Evolutionary conservation across 1,139 yeast genomes (phyloP).

Genomic region (Candida dubliniensis): DNA sequence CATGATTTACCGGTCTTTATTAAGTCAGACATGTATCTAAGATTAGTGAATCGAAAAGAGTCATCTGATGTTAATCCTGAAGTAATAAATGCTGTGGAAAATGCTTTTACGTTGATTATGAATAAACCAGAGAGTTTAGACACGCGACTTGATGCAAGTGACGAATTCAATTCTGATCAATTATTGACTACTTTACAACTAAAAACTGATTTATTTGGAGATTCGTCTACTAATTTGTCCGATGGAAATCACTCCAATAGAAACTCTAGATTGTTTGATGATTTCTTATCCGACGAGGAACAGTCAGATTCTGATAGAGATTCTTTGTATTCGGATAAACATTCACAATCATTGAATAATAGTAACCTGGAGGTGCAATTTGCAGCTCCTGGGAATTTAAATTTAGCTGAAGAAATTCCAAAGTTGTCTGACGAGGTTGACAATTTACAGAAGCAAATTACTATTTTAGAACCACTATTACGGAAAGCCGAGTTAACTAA

Average conservation of each 20-base stretch:
- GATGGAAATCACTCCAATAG: conserved; percentile 18
- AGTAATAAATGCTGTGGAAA: conserved; percentile 66
- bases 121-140: conserved; percentile 15
- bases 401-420: conserved; percentile 65
- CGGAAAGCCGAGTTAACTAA: conserved; percentile 82
- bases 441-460: conserved; percentile 59
- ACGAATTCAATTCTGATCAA: conserved; percentile 1
- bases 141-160: conserved; percentile 3
- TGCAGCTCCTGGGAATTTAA: conserved; percentile 71
- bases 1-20: conserved; percentile 60
- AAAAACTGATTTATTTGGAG: conserved; percentile 42
- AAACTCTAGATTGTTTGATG: conserved; percentile 34
- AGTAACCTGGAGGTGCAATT: conserved; percentile 19
- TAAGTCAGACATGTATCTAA: conserved; percentile 20
- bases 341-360: conserved; percentile 1
- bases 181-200: conserved; percentile 11
- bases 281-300: conserved; percentile 19
- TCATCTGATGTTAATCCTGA: conserved; percentile 32
- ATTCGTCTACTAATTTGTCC: conserved; percentile 26
- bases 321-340: conserved; percentile 26
- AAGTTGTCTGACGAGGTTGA: conserved; percentile 59
- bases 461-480: conserved; percentile 64
- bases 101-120: conserved; percentile 68
- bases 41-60: conserved; percentile 13
- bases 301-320: conserved; percentile 34